A percentile compares a stretch with the other conserved stretches of the same genome.
phyloP scores from a whole-genome alignment of 179 eudicot genomes.

The Actinidia polygama region DNA sequence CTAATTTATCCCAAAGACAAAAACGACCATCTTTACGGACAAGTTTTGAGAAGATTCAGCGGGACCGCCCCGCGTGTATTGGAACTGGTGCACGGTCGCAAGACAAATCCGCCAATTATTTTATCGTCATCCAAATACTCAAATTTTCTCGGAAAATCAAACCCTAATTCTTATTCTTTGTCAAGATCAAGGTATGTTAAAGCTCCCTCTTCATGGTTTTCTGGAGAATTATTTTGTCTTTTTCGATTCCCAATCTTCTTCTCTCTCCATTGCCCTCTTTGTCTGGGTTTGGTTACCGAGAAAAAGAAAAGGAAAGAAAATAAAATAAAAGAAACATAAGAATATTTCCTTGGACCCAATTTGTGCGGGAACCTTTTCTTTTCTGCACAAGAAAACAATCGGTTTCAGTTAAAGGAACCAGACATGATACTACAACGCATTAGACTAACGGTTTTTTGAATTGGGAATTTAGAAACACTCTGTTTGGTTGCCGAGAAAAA shows the following conservation, averaged over 20 bases:
- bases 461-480: background rate
- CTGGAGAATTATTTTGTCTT: background rate
- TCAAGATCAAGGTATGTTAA: slow-evolving; percentile 16
- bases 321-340: too few species aligned
- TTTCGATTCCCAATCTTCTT: slow-evolving; percentile 4
- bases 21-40: too few species aligned
- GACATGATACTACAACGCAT: too few species aligned
- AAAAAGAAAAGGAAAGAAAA: background rate
- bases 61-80: background rate
- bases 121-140: background rate
- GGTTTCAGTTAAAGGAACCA: too few species aligned
- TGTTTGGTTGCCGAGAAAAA: background rate
- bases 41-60: background rate
- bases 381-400: too few species aligned
- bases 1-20: too few species aligned
- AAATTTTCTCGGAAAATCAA: background rate
- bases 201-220: background rate
- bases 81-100: background rate
- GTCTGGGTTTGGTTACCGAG: background rate
- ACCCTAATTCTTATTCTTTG: background rate
- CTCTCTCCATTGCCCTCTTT: background rate
- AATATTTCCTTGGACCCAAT: too few species aligned
- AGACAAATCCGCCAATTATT: background rate
- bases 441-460: background rate
- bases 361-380: too few species aligned